Evolutionary conservation across 2,329 filamentous ascomycete genomes (phyloP), one percentile per base, ranked within the genome.

Genomic region (Lecanoromycetidae sp.): DNA sequence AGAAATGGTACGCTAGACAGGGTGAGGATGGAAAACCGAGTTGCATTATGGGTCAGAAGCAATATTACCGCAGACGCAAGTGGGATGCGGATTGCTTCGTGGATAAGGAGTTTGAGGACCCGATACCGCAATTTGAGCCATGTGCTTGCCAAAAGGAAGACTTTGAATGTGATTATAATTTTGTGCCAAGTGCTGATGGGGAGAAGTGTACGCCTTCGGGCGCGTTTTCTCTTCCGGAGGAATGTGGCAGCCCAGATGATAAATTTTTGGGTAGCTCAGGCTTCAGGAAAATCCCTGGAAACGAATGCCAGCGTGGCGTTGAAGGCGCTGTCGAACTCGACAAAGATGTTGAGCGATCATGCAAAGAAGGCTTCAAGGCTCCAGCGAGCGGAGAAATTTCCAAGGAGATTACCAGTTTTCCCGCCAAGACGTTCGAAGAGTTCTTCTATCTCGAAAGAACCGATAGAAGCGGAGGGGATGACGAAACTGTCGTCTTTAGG

Each of bases 81-180:
- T 83, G 87, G 61, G 76, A 85, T 56, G 82, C 84, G 15, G 79
- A 94, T 51, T 98, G 93, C 65, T 94, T 95, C 61, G 74, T 96
- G 56, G 84, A 85, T 57, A 74, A 84, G 51, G 79, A 90, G 44
- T 95, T 94, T 68, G 79, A 87, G 59, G 84, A 91, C 53, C 80
- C 84, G 0, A 66, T 76, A 27, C 77, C 83, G 1, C 70, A 80
- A 51, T 82, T 76, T 23, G 77, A 86, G 57, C 66, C 78, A 38
- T 98, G 91, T 69, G 78, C 85, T 33, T 98, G 91, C 64, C 79
- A 80, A 0, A 77, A 83, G 48, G 70, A 72, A 27, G 93, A 98
- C 63, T 98, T 94, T 61, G 91, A 98, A 66, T 98, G 91, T 62
- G 90, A 96, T 61, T 94, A 84, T 71, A 93, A 94, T 63, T 96